phyloP scores from a whole-genome alignment of 139 green algal species.

The Chlamydomonas sp. region DNA sequence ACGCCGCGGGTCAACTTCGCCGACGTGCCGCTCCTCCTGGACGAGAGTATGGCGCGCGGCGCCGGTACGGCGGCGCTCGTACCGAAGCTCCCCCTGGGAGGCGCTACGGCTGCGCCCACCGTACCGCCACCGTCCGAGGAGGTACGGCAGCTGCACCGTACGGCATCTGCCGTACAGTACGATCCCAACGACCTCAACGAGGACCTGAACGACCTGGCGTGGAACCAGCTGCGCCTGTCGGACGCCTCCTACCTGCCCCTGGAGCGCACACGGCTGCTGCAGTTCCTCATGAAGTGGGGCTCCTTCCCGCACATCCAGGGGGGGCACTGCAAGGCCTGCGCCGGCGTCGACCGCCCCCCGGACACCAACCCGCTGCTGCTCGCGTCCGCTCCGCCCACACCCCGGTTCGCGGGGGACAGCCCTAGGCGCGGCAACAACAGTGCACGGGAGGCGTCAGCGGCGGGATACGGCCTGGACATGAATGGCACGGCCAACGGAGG shows the following conservation, averaged over 20 bases:
- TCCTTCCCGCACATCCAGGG: constrained; percentile 55
- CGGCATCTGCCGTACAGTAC: constrained; percentile 40
- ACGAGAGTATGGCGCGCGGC: background rate
- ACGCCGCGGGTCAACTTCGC: constrained; percentile 14
- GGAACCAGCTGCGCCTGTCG: constrained; percentile 44
- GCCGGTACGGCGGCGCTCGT: background rate
- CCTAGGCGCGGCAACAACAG: background rate
- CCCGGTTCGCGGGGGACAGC: constrained; percentile 13
- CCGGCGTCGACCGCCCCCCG: constrained; percentile 1
- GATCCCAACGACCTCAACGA: constrained; percentile 35
- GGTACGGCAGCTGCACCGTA: constrained; percentile 26
- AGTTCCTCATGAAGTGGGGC: constrained; percentile 49
- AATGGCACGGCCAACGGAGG: background rate
- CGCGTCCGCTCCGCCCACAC: constrained; percentile 12
- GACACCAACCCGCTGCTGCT: constrained; percentile 43
- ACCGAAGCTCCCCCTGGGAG: background rate
- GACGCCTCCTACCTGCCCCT: constrained; percentile 54
- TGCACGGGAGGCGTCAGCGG: background rate
- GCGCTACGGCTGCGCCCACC: background rate
- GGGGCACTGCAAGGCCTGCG: constrained; percentile 38
- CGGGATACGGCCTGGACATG: background rate
- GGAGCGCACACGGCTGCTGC: constrained; percentile 49
- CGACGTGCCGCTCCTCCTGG: background rate
- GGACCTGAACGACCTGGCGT: constrained; percentile 43
- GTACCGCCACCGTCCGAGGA: background rate